Conservation (phyloP, 441 rosid species). For the Breynia disticha region DNA sequence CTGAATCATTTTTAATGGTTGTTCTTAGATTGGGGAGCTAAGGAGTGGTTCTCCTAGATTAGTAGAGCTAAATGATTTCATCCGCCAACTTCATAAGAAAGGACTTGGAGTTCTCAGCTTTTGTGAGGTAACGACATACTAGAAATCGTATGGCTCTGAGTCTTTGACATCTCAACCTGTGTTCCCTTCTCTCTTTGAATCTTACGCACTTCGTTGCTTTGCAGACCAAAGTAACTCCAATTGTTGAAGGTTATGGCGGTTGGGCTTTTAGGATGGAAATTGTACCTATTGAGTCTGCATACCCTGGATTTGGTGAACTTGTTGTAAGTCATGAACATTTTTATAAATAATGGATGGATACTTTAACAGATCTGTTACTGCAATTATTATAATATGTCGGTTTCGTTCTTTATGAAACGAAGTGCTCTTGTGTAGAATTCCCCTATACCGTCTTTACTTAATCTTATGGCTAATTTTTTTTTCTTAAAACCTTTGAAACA, state of each 20-base stretch:
- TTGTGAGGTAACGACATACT: slow-evolving; percentile 61
- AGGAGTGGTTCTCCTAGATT: slow-evolving; percentile 92
- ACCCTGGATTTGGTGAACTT: slow-evolving; percentile 94
- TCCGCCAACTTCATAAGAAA: slow-evolving; percentile 76
- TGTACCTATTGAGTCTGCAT: slow-evolving; percentile 91
- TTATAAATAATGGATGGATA: neutral
- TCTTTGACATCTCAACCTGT: neutral
- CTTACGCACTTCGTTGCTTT: slow-evolving; percentile 12
- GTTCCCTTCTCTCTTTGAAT: neutral
- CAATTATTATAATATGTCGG: too few species aligned
- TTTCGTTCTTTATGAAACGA: neutral
- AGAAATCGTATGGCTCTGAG: neutral
- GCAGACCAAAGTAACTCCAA: slow-evolving; percentile 95
- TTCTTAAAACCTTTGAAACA: slow-evolving; percentile 20
- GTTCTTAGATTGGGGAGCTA: slow-evolving; percentile 75
- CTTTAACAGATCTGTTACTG: too few species aligned
- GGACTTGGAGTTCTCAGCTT: slow-evolving; percentile 85
- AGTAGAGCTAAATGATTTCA: slow-evolving; percentile 71
- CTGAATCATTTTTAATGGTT: slow-evolving; percentile 11
- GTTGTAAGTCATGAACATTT: slow-evolving; percentile 47
- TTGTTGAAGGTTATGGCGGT: slow-evolving; percentile 97
- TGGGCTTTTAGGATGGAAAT: slow-evolving; percentile 95
- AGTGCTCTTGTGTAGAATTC: neutral
- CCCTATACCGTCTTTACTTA: too few species aligned
- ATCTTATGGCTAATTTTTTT: neutral